Percentiles rank a stretch among this genome's conserved stretches.
Evolutionary conservation across 1,139 yeast genomes (phyloP).

Genomic region (Meyerozyma athensensis): DNA sequence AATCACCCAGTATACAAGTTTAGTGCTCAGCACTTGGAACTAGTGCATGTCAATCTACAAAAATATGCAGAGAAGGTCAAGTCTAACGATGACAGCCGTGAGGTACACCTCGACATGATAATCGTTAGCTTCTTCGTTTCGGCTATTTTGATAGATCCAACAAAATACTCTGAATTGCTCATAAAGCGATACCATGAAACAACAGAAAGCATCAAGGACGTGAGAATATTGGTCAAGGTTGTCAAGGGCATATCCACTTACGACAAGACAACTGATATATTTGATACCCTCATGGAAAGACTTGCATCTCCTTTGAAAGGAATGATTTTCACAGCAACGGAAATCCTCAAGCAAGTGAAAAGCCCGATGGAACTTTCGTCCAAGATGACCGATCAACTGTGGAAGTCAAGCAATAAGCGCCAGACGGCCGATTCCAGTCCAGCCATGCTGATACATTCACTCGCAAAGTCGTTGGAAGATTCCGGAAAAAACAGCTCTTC

Average conservation of each 20-base stretch:
- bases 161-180: conserved; percentile 24
- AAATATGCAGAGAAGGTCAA: conserved; percentile 9
- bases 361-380: neutral
- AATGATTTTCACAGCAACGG: conserved; percentile 28
- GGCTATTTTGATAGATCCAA: conserved; percentile 38
- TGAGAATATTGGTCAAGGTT: conserved; percentile 33
- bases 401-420: conserved; percentile 1
- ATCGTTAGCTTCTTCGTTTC: conserved; percentile 39
- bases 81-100: conserved; percentile 8
- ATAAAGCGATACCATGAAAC: conserved; percentile 21
- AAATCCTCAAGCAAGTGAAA: conserved; percentile 19
- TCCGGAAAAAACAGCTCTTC: neutral
- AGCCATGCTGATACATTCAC: neutral
- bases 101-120: conserved; percentile 20
- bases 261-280: conserved; percentile 21
- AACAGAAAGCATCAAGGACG: conserved; percentile 27
- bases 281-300: conserved; percentile 19
- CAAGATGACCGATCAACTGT: neutral
- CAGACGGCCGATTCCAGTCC: neutral
- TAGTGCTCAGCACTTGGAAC: conserved; percentile 35
- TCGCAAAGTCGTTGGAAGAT: neutral
- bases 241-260: conserved; percentile 33
- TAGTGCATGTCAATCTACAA: conserved; percentile 27
- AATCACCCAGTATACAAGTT: conserved; percentile 43
- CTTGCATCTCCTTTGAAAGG: conserved; percentile 22